These are phyloP conservation scores for Solanum ossicruentum DNA, from an alignment of 257 asterid species.

Conservation along the genomic window DNA sequence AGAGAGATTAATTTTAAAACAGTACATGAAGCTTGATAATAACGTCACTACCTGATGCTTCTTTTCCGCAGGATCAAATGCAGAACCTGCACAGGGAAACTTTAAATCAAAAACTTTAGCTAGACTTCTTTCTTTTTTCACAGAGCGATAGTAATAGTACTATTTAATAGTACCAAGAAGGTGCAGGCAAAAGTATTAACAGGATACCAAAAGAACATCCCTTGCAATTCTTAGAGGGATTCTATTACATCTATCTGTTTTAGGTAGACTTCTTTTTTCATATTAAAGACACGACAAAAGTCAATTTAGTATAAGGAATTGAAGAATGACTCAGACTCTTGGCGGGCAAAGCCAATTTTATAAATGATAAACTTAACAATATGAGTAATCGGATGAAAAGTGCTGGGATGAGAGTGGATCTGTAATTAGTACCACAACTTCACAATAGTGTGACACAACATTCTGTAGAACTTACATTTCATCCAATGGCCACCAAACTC, in stretches of 20 bases:
- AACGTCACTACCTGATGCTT: slow-evolving; percentile 29
- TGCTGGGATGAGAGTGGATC: not conserved
- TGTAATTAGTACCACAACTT: not conserved
- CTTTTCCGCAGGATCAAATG: slow-evolving; percentile 27
- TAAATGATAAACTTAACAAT: not conserved
- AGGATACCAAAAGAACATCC: not conserved
- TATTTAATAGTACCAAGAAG: not conserved
- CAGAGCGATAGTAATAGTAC: not conserved
- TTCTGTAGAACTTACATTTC: slow-evolving; percentile 19
- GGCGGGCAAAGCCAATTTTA: not conserved
- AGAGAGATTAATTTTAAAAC: not conserved
- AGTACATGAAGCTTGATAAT: not conserved
- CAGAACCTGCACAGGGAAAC: slow-evolving; percentile 24
- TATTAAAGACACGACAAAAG: not conserved
- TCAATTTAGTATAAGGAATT: not conserved
- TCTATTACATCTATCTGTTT: not conserved
- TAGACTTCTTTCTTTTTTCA: not conserved
- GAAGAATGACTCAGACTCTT: not conserved
- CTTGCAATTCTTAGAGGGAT: not conserved
- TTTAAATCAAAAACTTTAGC: not conserved
- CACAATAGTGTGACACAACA: not conserved
- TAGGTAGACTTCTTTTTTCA: not conserved
- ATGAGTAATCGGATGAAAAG: not conserved
- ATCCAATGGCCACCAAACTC: slow-evolving; percentile 45
- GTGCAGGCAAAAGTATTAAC: not conserved